These are phyloP conservation scores for Sclerotinia glacialis DNA, from an alignment of 2,329 filamentous ascomycete species.

Conservation along the genomic window DNA sequence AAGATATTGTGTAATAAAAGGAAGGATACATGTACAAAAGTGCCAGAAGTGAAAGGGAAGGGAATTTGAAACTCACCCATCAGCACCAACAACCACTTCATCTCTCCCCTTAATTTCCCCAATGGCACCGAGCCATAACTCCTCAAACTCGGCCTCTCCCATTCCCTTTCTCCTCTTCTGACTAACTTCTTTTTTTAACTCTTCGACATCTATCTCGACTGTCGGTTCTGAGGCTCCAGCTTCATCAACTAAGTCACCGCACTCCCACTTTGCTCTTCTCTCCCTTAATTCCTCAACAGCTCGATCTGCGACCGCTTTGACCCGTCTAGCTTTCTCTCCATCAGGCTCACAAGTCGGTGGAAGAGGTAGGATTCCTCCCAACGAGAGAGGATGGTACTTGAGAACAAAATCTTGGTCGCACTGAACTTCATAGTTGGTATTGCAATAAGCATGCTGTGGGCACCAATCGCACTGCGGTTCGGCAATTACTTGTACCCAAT, in stretches of 20 bases:
- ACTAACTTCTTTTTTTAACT: constrained; percentile 73
- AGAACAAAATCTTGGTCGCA: constrained; percentile 89
- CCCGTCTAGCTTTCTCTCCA: constrained; percentile 82
- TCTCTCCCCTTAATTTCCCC: constrained; percentile 66
- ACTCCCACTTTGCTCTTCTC: constrained; percentile 85
- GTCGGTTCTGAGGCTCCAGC: constrained; percentile 57
- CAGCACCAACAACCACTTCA: constrained; percentile 53
- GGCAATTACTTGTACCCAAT: constrained; percentile 66
- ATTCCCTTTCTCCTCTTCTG: constrained; percentile 78
- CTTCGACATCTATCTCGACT: constrained; percentile 62
- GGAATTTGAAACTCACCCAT: constrained; percentile 49
- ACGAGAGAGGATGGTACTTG: constrained; percentile 76
- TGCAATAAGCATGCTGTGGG: constrained; percentile 87
- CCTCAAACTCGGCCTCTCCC: constrained; percentile 85
- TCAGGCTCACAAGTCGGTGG: constrained; percentile 93
- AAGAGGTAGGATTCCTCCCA: constrained; percentile 78
- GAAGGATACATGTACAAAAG: constrained; percentile 21
- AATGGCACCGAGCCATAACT: constrained; percentile 74
- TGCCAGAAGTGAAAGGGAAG: constrained; percentile 22
- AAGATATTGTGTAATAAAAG: constrained; percentile 45
- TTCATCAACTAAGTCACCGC: constrained; percentile 67
- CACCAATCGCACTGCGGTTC: constrained; percentile 86
- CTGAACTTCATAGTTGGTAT: constrained; percentile 67
- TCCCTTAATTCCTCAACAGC: constrained; percentile 84
- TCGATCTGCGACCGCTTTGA: constrained; percentile 83